Evolutionary conservation across 306 rosid genomes (phyloP).

Genomic region (Delonix regia): DNA sequence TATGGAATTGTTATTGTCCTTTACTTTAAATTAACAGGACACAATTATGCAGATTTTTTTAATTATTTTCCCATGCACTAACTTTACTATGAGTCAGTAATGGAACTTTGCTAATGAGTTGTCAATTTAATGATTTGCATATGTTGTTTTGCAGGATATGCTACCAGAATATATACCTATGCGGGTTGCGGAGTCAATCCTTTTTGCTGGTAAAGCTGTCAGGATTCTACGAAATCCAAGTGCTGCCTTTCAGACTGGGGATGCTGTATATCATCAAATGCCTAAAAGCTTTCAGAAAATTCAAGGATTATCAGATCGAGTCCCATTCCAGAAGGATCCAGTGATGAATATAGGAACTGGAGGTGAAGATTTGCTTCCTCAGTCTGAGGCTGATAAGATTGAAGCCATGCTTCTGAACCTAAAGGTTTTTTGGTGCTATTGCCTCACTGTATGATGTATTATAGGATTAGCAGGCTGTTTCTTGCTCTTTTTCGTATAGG

Average conservation of each 20-base stretch:
- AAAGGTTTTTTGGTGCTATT: conserved; percentile 54
- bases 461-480: background rate
- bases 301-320: conserved; percentile 63
- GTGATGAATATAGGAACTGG: conserved; percentile 52
- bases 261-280: conserved; percentile 56
- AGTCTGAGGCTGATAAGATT: conserved; percentile 87
- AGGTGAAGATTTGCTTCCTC: conserved; percentile 82
- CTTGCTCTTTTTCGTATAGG: background rate
- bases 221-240: conserved; percentile 89
- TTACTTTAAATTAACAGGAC: background rate
- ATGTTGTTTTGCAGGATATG: conserved; percentile 67
- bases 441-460: conserved; percentile 22
- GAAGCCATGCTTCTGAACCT: conserved; percentile 84
- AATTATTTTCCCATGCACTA: background rate
- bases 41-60: background rate
- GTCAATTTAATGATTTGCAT: background rate
- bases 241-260: conserved; percentile 68
- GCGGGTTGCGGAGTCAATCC: conserved; percentile 86
- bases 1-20: conserved; percentile 6
- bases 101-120: background rate
- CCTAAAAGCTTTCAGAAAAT: conserved; percentile 67
- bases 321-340: conserved; percentile 63
- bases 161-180: conserved; percentile 85
- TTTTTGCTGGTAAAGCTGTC: conserved; percentile 92
- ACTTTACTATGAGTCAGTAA: background rate